Percentiles rank a stretch among this genome's conserved stretches.
Evolutionary conservation across 345 rosid species (phyloP).

Genomic region (Adansonia digitata): DNA sequence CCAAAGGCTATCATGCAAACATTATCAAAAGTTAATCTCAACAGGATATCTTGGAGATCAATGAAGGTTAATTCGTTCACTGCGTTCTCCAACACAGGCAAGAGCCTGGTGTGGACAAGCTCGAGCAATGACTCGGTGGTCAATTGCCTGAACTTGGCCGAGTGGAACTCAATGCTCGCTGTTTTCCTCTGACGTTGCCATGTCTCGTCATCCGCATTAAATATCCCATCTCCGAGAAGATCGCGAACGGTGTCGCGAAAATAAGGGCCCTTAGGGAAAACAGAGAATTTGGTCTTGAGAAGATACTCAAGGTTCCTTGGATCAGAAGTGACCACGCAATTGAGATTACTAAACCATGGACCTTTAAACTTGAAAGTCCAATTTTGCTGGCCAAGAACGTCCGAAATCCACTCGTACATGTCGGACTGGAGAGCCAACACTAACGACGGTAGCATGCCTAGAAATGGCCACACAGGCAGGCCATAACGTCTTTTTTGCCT

Average conservation of each 20-base stretch:
- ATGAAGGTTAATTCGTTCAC: slow-evolving; percentile 29
- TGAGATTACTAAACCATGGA: slow-evolving; percentile 74
- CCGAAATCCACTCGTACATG: slow-evolving; percentile 73
- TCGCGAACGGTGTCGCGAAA: slow-evolving; percentile 66
- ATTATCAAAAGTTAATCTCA: slow-evolving; percentile 82
- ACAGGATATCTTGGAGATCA: slow-evolving; percentile 77
- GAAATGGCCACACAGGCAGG: slow-evolving; percentile 74
- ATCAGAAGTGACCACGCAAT: slow-evolving; percentile 71
- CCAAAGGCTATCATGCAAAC: slow-evolving; percentile 96
- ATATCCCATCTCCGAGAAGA: slow-evolving; percentile 85
- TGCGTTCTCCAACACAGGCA: slow-evolving; percentile 63
- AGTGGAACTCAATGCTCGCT: slow-evolving; percentile 90
- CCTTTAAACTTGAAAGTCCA: slow-evolving; percentile 81
- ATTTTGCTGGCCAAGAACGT: slow-evolving; percentile 46
- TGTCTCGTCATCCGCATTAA: slow-evolving; percentile 74
- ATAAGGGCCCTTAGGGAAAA: slow-evolving; percentile 79
- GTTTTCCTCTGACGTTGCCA: slow-evolving; percentile 90
- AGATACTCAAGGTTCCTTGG: slow-evolving; percentile 86
- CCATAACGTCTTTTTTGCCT: slow-evolving; percentile 49
- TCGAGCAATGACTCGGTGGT: slow-evolving; percentile 61
- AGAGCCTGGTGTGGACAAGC: slow-evolving; percentile 71
- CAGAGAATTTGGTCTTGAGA: slow-evolving; percentile 74
- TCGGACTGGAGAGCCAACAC: slow-evolving; percentile 35
- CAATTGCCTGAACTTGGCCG: slow-evolving; percentile 67
- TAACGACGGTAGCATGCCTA: slow-evolving; percentile 92